phyloP scores from a whole-genome alignment of 1,284 basidiomycete genomes.

The Pseudozyma pruni region DNA sequence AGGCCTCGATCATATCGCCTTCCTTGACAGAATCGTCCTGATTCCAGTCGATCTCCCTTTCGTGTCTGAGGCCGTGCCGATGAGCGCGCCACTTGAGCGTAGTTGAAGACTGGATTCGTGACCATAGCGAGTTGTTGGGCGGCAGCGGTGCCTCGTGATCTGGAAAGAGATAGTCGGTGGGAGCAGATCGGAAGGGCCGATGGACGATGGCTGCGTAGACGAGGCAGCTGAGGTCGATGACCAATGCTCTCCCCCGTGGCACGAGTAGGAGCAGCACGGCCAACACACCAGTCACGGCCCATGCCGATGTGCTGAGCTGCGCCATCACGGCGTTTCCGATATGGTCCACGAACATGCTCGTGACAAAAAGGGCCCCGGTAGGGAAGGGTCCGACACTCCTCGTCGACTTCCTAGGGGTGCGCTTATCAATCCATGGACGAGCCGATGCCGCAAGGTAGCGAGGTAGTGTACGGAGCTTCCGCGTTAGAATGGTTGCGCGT shows the following conservation, averaged over 20 bases:
- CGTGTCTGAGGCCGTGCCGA: constrained; percentile 11
- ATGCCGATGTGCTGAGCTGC: background rate
- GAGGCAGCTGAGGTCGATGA: constrained; percentile 11
- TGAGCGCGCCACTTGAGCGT: constrained; percentile 17
- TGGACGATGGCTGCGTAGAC: constrained; percentile 26
- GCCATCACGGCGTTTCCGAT: background rate
- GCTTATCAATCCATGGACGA: no score
- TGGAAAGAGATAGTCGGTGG: constrained; percentile 20
- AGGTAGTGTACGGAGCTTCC: no score
- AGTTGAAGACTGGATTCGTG: constrained; percentile 17
- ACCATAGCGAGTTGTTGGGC: constrained; percentile 20
- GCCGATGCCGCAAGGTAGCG: no score
- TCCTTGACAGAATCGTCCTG: constrained; percentile 16
- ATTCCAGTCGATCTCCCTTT: constrained; percentile 34
- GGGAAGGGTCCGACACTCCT: no score
- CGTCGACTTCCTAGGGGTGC: no score
- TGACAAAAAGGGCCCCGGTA: no score
- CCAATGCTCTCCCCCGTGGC: background rate
- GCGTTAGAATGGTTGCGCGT: no score
- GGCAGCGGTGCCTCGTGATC: constrained; percentile 15
- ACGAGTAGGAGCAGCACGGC: constrained; percentile 17
- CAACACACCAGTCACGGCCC: background rate
- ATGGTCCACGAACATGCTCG: background rate
- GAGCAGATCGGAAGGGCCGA: constrained; percentile 20
- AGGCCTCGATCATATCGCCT: constrained; percentile 52